A percentile compares a stretch with the other conserved stretches of the same genome.
Evolutionary conservation across 1,139 yeast genomes (phyloP).

Genomic region (Geotrichum siamense): DNA sequence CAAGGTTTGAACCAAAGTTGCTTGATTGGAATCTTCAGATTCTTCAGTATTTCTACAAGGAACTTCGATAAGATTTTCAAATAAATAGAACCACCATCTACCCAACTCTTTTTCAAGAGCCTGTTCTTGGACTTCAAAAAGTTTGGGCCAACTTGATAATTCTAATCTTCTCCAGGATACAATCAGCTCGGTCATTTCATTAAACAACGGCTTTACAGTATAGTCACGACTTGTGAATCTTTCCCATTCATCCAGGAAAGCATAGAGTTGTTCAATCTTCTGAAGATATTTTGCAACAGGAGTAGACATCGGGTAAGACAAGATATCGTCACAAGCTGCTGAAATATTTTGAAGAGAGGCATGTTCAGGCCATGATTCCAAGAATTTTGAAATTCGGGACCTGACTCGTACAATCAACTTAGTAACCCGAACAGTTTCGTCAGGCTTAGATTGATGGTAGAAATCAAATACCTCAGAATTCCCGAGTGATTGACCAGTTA

Average conservation of each 20-base stretch:
- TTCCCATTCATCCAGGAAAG: slow-evolving; percentile 85
- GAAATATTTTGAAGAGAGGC: slow-evolving; percentile 69
- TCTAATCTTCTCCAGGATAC: slow-evolving; percentile 90
- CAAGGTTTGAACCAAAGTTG: slow-evolving; percentile 57
- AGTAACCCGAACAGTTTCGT: slow-evolving; percentile 57
- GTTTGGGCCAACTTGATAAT: slow-evolving; percentile 73
- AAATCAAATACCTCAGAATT: slow-evolving; percentile 43
- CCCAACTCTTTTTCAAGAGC: slow-evolving; percentile 50
- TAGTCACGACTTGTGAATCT: slow-evolving; percentile 80
- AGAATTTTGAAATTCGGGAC: slow-evolving; percentile 42
- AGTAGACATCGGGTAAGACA: slow-evolving; percentile 52
- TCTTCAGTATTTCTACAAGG: slow-evolving; percentile 22
- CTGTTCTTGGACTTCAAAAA: slow-evolving; percentile 62
- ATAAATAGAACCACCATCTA: slow-evolving; percentile 87
- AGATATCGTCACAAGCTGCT: slow-evolving; percentile 61
- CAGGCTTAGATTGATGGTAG: slow-evolving; percentile 57
- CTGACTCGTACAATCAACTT: slow-evolving; percentile 45
- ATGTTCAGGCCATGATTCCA: slow-evolving; percentile 89
- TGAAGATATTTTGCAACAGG: slow-evolving; percentile 75
- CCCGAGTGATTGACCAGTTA: slow-evolving; percentile 17
- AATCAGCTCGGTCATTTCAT: slow-evolving; percentile 56
- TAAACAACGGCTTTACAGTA: slow-evolving; percentile 50
- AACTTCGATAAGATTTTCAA: slow-evolving; percentile 51
- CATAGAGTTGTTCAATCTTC: slow-evolving; percentile 80
- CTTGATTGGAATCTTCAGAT: slow-evolving; percentile 30